Base-by-base conservation (phyloP, 768 basidiomycete species). In the Mycena capillaripes region DNA sequence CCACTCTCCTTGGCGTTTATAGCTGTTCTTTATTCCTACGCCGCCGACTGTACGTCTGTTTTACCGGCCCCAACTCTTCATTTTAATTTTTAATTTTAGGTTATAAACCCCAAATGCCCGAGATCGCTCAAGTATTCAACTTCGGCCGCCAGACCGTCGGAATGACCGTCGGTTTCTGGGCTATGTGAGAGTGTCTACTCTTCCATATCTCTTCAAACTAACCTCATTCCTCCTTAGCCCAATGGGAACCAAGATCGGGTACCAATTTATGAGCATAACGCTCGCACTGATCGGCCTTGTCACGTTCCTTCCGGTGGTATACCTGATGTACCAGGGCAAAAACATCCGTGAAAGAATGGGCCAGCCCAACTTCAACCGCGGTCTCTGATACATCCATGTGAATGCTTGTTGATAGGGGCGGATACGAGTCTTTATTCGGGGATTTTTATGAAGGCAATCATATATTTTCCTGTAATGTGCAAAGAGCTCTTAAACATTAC, bases 111-210 rank as follows among this genome's bases (percentile, higher is more conserved):
- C 74, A 75, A 52, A 72, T 66, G 52, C 67, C 73, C 10, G 69
- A 74, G 19, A 55, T 69, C 44, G 72, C 75, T 0, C 75, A 76
- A 46, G 70, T 76, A 12, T 74, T 76, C 40, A 76, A 76, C 57
- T 74, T 76, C 17, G 57, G 40, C 12, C 66, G 75, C 1, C 75
- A 76, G 53, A 70, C 67, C 16, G 29, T 76, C 44, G 75, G 75
- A 6, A 76, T 76, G 75, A 76, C 76, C 7, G 11, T 76, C 38
- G 76, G 73, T 9, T 76, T 76, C 65, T 76, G 71, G 73, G 70
- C 71, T 5, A 72, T 25, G 42, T 44, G 42, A 44, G 42, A 44
- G 19, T 7, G 2, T 44, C n/a, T 21, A 12, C 1, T 19, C 19
- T 12, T n/a, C 16, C 19, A 3, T 17, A 44, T 62, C 16, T 62